phyloP scores from a whole-genome alignment of 139 green algal species.

The Chlorella sp. region DNA sequence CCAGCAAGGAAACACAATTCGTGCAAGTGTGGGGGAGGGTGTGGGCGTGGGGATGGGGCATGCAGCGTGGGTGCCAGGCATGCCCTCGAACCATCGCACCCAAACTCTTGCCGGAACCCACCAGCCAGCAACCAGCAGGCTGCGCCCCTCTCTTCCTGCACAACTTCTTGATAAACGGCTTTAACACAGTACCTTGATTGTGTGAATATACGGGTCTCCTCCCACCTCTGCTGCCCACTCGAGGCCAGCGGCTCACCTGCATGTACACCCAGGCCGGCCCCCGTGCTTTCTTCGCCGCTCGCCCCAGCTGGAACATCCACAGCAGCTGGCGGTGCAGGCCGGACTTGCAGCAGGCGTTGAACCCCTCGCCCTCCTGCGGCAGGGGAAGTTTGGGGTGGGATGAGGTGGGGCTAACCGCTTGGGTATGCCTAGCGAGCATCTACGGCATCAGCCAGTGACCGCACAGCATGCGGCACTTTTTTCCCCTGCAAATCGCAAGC shows the following conservation, averaged over 20 bases:
- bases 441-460: background rate
- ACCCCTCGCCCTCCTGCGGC: slow-evolving; percentile 76
- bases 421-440: background rate
- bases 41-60: too few relatives aligned
- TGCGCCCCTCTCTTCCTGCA: background rate
- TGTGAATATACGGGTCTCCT: too few relatives aligned
- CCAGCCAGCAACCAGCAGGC: background rate
- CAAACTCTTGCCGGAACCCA: background rate
- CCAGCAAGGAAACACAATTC: background rate
- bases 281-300: background rate
- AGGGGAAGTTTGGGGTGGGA: slow-evolving; percentile 51
- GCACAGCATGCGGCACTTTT: background rate
- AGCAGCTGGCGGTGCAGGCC: slow-evolving; percentile 90
- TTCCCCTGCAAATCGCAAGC: background rate
- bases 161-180: background rate
- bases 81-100: background rate
- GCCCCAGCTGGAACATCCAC: slow-evolving; percentile 6
- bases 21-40: background rate
- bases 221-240: background rate
- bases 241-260: background rate
- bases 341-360: slow-evolving; percentile 69
- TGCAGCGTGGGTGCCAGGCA: too few relatives aligned
- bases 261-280: background rate
- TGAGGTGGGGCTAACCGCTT: background rate
- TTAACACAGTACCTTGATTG: background rate